Evolutionary conservation across 257 asterid species (phyloP).

Genomic region (Capsicum pubescens): DNA sequence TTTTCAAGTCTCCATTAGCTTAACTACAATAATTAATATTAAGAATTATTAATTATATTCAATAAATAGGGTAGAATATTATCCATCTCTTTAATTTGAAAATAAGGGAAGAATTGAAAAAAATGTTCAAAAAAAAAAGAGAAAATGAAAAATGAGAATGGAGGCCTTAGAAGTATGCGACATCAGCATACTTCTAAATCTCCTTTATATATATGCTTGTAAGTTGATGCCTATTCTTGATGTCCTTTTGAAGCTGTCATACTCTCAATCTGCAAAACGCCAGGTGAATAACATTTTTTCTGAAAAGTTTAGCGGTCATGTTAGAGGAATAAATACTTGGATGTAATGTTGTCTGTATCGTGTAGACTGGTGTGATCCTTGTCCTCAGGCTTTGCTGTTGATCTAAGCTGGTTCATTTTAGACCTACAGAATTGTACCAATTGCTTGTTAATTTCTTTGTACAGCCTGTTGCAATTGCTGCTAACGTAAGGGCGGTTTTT

Average conservation of each 20-base stretch:
- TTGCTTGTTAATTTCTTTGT: conserved; percentile 36
- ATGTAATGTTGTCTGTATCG: conserved; percentile 17
- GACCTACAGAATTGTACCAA: conserved; percentile 29
- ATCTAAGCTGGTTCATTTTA: neutral
- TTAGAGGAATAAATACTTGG: conserved; percentile 10
- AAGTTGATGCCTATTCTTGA: neutral
- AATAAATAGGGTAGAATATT: too few species aligned
- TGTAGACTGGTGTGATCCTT: neutral
- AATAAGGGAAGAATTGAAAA: too few species aligned
- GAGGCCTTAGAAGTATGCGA: too few species aligned
- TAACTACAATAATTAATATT: too few species aligned
- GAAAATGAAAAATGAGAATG: too few species aligned
- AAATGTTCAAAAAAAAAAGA: too few species aligned
- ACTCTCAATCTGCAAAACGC: neutral
- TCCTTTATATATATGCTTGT: too few species aligned
- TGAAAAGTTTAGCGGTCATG: neutral
- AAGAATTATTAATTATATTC: too few species aligned
- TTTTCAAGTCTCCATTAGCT: too few species aligned
- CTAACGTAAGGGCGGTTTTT: conserved; percentile 84
- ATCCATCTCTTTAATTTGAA: too few species aligned
- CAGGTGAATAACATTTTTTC: neutral
- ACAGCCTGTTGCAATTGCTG: conserved; percentile 92
- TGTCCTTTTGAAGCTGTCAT: neutral
- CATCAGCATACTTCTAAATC: too few species aligned
- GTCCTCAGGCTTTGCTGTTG: conserved; percentile 3